A percentile compares a stretch with the other conserved stretches of the same genome.
These are phyloP conservation scores for Peltaster fructicola DNA, from an alignment of 2,329 filamentous ascomycete species.

Conservation along the genomic window DNA sequence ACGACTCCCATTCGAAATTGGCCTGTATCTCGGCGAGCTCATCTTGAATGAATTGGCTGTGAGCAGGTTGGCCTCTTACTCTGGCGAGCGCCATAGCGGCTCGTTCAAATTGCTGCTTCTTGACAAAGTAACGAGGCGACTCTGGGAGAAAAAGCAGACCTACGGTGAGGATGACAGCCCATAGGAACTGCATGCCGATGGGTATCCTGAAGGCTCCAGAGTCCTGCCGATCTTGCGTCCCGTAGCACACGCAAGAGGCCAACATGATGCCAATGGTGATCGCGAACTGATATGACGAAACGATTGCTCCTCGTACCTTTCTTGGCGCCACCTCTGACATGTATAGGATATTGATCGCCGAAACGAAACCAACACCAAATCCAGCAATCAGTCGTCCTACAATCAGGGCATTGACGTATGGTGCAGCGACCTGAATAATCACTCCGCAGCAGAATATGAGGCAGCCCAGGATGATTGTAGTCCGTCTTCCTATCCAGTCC, in stretches of 20 bases:
- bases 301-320: conserved; percentile 61
- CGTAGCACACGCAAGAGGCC: conserved; percentile 58
- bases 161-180: conserved; percentile 54
- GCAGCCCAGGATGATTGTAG: conserved; percentile 43
- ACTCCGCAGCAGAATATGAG: conserved; percentile 42
- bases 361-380: conserved; percentile 55
- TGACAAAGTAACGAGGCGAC: conserved; percentile 71
- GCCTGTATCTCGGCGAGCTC: conserved; percentile 77
- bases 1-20: conserved; percentile 71
- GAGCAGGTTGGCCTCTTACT: conserved; percentile 55
- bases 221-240: conserved; percentile 42
- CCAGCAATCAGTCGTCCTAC: conserved; percentile 59
- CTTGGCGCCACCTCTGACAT: conserved; percentile 30
- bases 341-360: conserved; percentile 38
- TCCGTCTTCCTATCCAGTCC: conserved; percentile 48
- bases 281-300: conserved; percentile 68
- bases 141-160: conserved; percentile 67
- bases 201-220: conserved; percentile 63
- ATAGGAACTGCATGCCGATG: conserved; percentile 62
- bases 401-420: conserved; percentile 44
- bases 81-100: conserved; percentile 48
- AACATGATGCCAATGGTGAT: conserved; percentile 65
- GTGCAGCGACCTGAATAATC: conserved; percentile 42
- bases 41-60: conserved; percentile 56
- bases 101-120: conserved; percentile 49